Evolutionary conservation across 2,329 filamentous ascomycete genomes (phyloP), one percentile per base, ranked within the genome.

Genomic region (Xylariaceae sp.): DNA sequence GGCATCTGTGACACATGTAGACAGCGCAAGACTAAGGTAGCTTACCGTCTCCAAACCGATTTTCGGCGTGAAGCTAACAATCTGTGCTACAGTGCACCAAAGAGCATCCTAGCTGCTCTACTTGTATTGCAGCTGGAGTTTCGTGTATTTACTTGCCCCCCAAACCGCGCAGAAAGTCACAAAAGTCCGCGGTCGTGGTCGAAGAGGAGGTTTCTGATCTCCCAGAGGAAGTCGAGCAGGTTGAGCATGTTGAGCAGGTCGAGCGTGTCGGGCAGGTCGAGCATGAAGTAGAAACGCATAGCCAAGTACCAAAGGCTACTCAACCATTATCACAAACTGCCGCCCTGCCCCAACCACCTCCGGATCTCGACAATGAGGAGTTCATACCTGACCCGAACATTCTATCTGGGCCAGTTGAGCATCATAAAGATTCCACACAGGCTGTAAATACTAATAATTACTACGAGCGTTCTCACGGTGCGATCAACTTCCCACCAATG

Each of bases 1-100:
- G 71, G 71, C 6, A 60, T 54, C 18, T 73, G 71, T 47, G 57
- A 68, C 44, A 64, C 59, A n/a, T 73, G 71, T 56, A 70, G 59
- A 35, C 47, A 60, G 13, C 65, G 60, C 30, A 68, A 67, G 18
- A 50, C 49, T 1, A 66, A 69, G 57, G 69, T 64, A 59, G 56
- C 64, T 57, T 10, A 23, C 30, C 7, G 11, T 48, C n/a, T 33
- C 11, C 4, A 29, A 20, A 40, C 32, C 6, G 16, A 9, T 21
- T 10, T 48, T 30, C 15, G 33, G 44, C 32, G 37, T 27, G 4
- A 26, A n/a, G 13, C 27, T 44, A 29, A 53, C n/a, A 15, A 33
- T 7, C 11, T 49, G 26, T 40, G 55, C 37, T 61, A 4, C 37
- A 68, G 62, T 73, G 71, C 50, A 67, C 68, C 18, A 73, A 72